A percentile compares a stretch with the other conserved stretches of the same genome.
These are phyloP conservation scores for Ramularia collo-cygni DNA, from an alignment of 2,329 filamentous ascomycete species.

Conservation along the genomic window DNA sequence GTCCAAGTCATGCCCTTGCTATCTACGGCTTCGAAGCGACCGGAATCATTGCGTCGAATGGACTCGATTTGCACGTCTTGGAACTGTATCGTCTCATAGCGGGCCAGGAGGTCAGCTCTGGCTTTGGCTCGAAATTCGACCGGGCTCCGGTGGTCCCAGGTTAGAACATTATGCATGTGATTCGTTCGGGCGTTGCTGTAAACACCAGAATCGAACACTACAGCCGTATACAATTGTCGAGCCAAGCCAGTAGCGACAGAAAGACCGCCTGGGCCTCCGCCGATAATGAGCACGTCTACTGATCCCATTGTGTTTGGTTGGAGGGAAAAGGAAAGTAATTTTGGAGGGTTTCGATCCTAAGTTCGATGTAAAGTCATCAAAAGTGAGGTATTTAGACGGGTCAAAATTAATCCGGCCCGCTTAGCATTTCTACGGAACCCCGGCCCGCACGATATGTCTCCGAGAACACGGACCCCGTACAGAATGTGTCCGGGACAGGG, in stretches of 20 bases:
- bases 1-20: slow-evolving; percentile 36
- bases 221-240: slow-evolving; percentile 5
- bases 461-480: too few species aligned
- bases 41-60: background rate
- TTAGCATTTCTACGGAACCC: too few species aligned
- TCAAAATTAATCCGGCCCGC: too few species aligned
- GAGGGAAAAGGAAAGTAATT: too few species aligned
- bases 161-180: slow-evolving; percentile 42
- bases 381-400: too few species aligned
- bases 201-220: slow-evolving; percentile 37
- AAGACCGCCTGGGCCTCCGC: slow-evolving; percentile 81
- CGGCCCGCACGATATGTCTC: too few species aligned
- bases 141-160: slow-evolving; percentile 31
- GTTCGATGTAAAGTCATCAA: too few species aligned
- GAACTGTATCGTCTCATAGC: background rate
- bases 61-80: background rate
- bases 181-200: slow-evolving; percentile 39
- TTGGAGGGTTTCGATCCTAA: too few species aligned
- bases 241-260: slow-evolving; percentile 52
- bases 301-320: background rate
- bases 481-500: too few species aligned
- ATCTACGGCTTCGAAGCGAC: slow-evolving; percentile 37
- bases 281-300: slow-evolving; percentile 78
- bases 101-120: slow-evolving; percentile 10
- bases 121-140: slow-evolving; percentile 28